A percentile compares a stretch with the other conserved stretches of the same genome.
Conservation (phyloP, 305 asterid genomes). For the Solanum chacoense region DNA sequence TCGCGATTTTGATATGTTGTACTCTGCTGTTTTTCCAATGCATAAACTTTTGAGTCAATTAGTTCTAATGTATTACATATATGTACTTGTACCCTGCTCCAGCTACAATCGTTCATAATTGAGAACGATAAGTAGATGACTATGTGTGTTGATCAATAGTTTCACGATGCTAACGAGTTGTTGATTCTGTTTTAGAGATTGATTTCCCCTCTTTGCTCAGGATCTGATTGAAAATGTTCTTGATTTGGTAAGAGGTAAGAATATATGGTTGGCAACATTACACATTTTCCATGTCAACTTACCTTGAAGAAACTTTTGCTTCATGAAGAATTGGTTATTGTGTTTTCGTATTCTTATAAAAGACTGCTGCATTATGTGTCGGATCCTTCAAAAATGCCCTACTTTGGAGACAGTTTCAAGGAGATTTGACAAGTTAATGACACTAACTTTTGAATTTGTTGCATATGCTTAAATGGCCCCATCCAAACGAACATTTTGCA, state of each 20-base stretch:
- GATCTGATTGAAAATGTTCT: background rate
- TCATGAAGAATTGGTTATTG: background rate
- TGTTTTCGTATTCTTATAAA: background rate
- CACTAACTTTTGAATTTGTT: background rate
- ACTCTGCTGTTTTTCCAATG: background rate
- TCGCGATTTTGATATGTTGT: background rate
- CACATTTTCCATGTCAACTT: background rate
- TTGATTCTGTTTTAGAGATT: background rate
- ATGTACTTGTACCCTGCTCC: background rate
- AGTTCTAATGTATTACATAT: background rate
- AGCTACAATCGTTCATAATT: background rate
- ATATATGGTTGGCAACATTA: background rate
- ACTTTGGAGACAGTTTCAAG: background rate
- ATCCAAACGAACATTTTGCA: too few relatives aligned
- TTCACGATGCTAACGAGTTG: background rate
- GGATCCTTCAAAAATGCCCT: background rate
- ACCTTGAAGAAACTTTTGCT: background rate
- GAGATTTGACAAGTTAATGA: background rate
- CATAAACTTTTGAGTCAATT: background rate
- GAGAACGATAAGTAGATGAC: background rate
- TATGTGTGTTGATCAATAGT: background rate
- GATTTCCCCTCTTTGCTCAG: background rate
- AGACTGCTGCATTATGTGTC: fast-evolving
- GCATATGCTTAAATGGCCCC: too few relatives aligned
- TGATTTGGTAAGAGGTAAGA: background rate